These are phyloP conservation scores for Paxillus rubicundulus DNA, from an alignment of 768 basidiomycete genomes.

Conservation along the genomic window DNA sequence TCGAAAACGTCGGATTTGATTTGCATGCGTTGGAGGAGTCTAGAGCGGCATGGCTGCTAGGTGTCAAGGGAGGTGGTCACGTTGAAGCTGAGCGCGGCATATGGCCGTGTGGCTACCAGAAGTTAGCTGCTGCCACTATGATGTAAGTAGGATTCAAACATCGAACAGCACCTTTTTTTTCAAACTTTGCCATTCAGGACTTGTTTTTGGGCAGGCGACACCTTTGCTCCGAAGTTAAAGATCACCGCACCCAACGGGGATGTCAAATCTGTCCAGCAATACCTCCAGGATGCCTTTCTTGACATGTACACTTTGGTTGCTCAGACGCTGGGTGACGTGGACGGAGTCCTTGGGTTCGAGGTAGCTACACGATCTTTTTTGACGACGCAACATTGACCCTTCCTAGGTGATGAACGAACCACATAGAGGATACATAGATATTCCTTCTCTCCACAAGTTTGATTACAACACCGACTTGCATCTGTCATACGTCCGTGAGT, in stretches of 20 bases:
- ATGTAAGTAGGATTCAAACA: slow-evolving; percentile 49
- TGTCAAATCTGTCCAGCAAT: slow-evolving; percentile 69
- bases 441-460: slow-evolving; percentile 78
- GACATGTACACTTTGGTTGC: slow-evolving; percentile 72
- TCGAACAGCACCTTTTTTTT: background rate
- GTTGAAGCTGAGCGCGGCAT: slow-evolving; percentile 75
- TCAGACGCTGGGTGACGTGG: slow-evolving; percentile 64
- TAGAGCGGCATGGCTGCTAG: slow-evolving; percentile 84
- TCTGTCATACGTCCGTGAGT: slow-evolving; percentile 72
- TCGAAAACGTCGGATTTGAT: slow-evolving; percentile 84
- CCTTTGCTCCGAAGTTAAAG: slow-evolving; percentile 74
- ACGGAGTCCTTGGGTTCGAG: slow-evolving; percentile 87
- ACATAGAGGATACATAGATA: slow-evolving; percentile 86
- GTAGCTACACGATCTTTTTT: slow-evolving; percentile 37
- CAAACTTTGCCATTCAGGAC: slow-evolving; percentile 48
- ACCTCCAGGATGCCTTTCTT: slow-evolving; percentile 79
- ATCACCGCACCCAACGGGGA: slow-evolving; percentile 47
- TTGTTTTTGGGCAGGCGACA: slow-evolving; percentile 90
- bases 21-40: slow-evolving; percentile 74
- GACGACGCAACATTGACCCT: slow-evolving; percentile 2
- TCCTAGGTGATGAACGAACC: slow-evolving; percentile 90
- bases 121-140: slow-evolving; percentile 91
- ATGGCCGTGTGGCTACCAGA: slow-evolving; percentile 95
- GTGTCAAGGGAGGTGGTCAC: slow-evolving; percentile 74
- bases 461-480: slow-evolving; percentile 96